Base-by-base conservation (phyloP, 257 asterid species). In the Anisodus tanguticus region DNA sequence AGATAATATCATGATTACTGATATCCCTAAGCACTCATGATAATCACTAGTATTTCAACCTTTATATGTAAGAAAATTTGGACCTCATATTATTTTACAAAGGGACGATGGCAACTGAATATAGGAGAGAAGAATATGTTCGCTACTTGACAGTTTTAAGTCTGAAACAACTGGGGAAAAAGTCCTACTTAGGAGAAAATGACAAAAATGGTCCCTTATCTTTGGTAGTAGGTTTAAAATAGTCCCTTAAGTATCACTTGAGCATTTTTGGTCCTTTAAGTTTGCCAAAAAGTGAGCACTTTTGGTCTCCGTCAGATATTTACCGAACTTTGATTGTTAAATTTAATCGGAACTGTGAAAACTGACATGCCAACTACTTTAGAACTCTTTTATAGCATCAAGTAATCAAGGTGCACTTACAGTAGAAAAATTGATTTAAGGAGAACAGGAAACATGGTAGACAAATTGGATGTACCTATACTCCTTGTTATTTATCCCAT, bases 401-500 rank as follows among this genome's bases (percentile, higher is more conserved):
- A 15, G 2, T 11, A 76, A 51, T 49, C 19, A 19, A 49, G 11
- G 12, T 49, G 59, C 60, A 31, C 35, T 31, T 31, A 76, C 62
- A 6, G 62, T 74, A 67, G 55, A 81, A 10, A 69, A 19, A n/a
- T 37, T 8, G 17, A 39, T 10, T 7, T 9, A 63, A 63, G 16
- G 59, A 82, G 76, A 66, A 82, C 31, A 80, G 11, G 80, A 66
- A 63, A 8, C 54, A 72, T 54, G 76, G n/a, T 31, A 43, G 37
- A 60, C 26, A 80, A 51, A 62, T 12, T 1, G 54, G 17, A 84
- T 22, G 80, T 91, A 94, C 99, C 99, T 92, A 90, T 88, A 91
- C 53, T 93, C 98, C 89, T 90, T 93, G 86, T 85, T 90, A 74
- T 88, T 91, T n/a, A 86, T 91, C 85, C 94, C 95, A 69, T 91